Percentiles rank a stretch among this genome's conserved stretches.
Evolutionary conservation across 2,329 filamentous ascomycete genomes (phyloP).

Genomic region (Chaetomium strumarium): DNA sequence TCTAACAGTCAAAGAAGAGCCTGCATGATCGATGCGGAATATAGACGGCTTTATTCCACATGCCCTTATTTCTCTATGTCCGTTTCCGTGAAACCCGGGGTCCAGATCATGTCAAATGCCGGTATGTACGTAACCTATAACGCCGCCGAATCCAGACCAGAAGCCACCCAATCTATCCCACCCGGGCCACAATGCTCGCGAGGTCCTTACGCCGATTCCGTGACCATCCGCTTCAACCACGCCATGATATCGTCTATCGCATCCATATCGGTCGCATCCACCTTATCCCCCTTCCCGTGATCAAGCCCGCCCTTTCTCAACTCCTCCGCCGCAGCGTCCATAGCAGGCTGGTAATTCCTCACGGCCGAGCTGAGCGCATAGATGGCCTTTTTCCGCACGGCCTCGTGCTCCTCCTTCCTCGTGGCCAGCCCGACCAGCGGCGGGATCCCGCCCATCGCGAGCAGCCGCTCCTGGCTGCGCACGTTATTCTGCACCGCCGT

Average conservation of each 20-base stretch:
- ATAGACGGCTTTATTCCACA: background rate
- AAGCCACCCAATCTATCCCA: background rate
- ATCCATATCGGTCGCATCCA: slow-evolving; percentile 87
- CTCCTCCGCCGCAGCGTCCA: slow-evolving; percentile 62
- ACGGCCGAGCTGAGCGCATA: slow-evolving; percentile 82
- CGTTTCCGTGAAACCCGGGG: background rate
- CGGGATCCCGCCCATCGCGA: slow-evolving; percentile 61
- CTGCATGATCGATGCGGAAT: background rate
- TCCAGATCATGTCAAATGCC: slow-evolving; percentile 12
- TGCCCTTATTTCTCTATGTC: slow-evolving; percentile 6
- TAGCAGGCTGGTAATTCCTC: slow-evolving; percentile 82
- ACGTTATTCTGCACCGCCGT: slow-evolving; percentile 96
- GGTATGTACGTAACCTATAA: slow-evolving; percentile 26
- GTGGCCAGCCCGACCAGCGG: slow-evolving; percentile 61
- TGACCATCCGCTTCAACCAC: slow-evolving; percentile 52
- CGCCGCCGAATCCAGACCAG: slow-evolving; percentile 32
- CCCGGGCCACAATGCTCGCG: slow-evolving; percentile 2
- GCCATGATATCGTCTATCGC: slow-evolving; percentile 71
- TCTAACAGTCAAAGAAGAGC: slow-evolving; percentile 13
- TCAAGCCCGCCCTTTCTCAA: slow-evolving; percentile 49
- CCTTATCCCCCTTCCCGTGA: slow-evolving; percentile 40
- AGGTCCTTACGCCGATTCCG: slow-evolving; percentile 16
- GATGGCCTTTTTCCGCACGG: slow-evolving; percentile 77
- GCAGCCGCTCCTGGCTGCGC: slow-evolving; percentile 68
- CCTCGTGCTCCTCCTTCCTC: slow-evolving; percentile 51